Conservation (phyloP, 192 early-diverging fungal genomes). For the Jimgerdemannia flammicorona region DNA sequence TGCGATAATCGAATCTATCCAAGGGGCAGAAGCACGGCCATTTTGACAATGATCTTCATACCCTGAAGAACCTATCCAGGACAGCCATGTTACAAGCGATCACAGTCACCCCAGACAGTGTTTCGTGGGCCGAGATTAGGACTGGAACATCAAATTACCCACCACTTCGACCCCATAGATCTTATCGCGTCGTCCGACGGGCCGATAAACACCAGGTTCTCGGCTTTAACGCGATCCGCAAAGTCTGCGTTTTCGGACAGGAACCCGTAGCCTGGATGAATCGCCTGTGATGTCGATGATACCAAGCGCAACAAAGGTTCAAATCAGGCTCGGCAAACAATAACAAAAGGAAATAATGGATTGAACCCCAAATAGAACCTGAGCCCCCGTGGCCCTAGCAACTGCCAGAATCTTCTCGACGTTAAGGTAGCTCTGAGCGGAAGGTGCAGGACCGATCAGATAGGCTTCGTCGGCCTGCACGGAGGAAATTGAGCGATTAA, state of each 20-base stretch:
- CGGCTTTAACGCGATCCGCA: conserved; percentile 62
- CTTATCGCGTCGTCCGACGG: conserved; percentile 84
- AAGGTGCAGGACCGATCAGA: conserved; percentile 81
- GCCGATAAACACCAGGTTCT: conserved; percentile 84
- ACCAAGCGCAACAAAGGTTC: not conserved
- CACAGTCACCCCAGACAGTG: not conserved
- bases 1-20: too few species aligned
- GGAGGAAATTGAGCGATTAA: not conserved
- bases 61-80: too few species aligned
- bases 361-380: conserved; percentile 33
- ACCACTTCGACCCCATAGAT: conserved; percentile 91
- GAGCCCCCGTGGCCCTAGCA: conserved; percentile 69
- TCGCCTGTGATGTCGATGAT: conserved; percentile 51
- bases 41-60: too few species aligned
- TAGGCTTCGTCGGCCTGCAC: conserved; percentile 89
- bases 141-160: not conserved
- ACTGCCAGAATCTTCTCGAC: conserved; percentile 81
- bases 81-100: too few species aligned
- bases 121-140: not conserved
- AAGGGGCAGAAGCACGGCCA: too few species aligned
- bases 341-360: not conserved
- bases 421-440: conserved; percentile 77
- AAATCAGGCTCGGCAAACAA: too few species aligned
- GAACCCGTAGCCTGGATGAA: conserved; percentile 98
- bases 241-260: conserved; percentile 93